These are phyloP conservation scores for Cryomyces antarcticus DNA, from an alignment of 495 filamentous ascomycete species.

Conservation along the genomic window DNA sequence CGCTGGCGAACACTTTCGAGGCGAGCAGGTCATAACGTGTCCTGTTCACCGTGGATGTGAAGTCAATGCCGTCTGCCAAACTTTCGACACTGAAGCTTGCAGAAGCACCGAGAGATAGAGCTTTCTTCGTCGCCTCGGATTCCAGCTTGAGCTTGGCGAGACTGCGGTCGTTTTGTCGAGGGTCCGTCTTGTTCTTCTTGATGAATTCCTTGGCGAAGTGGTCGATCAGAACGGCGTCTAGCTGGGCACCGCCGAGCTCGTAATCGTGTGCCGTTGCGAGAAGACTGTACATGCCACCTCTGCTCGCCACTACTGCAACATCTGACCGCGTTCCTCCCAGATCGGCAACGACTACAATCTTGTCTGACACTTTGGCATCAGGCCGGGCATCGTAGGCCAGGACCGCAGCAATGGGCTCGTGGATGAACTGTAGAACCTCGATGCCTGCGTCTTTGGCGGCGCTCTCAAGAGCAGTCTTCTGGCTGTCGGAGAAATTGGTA, in stretches of 20 bases:
- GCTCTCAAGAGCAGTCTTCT: conserved; percentile 57
- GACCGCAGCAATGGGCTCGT: conserved; percentile 78
- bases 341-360: conserved; percentile 80
- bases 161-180: conserved; percentile 55
- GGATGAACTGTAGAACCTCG: conserved; percentile 79
- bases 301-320: conserved; percentile 69
- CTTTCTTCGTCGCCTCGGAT: conserved; percentile 74
- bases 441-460: conserved; percentile 66
- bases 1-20: conserved; percentile 62
- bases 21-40: conserved; percentile 83
- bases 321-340: conserved; percentile 86
- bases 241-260: conserved; percentile 57
- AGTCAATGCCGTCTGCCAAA: conserved; percentile 74
- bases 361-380: conserved; percentile 40
- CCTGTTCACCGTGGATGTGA: conserved; percentile 74
- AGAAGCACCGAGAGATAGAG: conserved; percentile 67
- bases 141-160: conserved; percentile 86
- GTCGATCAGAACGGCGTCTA: conserved; percentile 82
- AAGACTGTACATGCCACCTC: conserved; percentile 91
- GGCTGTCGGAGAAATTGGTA: conserved; percentile 75
- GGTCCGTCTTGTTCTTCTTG: conserved; percentile 82
- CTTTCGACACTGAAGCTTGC: conserved; percentile 81
- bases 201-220: conserved; percentile 97
- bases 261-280: conserved; percentile 90
- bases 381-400: conserved; percentile 83